Evolutionary conservation across 2,329 filamentous ascomycete species (phyloP).

Genomic region (Fusarium haematococcum): DNA sequence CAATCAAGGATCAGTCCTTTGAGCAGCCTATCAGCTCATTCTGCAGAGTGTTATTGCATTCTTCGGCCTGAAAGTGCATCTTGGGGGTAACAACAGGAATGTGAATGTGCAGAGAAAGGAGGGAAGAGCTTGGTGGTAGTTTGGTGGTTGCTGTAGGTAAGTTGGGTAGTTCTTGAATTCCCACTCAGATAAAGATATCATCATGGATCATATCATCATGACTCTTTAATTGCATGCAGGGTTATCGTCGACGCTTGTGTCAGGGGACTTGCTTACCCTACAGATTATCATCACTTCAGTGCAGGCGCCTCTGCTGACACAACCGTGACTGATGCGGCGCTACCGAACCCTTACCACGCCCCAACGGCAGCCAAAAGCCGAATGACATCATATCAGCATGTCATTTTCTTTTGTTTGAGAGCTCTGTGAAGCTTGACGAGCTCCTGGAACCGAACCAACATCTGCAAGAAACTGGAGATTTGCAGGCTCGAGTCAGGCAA

Average conservation of each 20-base stretch:
- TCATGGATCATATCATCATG: conserved; percentile 16
- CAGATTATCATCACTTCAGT: background rate
- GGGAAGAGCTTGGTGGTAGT: background rate
- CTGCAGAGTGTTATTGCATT: background rate
- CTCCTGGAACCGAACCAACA: background rate
- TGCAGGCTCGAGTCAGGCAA: background rate
- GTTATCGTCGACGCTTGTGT: conserved; percentile 6
- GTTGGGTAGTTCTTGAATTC: background rate
- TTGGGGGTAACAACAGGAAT: background rate
- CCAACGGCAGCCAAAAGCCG: conserved; percentile 11
- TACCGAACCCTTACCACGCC: conserved; percentile 9
- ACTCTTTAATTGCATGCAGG: conserved; percentile 41
- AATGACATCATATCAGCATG: conserved; percentile 31
- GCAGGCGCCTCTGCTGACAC: conserved; percentile 17
- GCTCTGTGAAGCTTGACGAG: background rate
- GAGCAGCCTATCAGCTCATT: background rate
- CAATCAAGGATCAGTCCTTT: background rate
- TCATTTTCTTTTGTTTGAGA: conserved; percentile 3
- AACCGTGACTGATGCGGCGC: conserved; percentile 26
- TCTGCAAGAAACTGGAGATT: background rate
- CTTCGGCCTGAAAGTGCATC: background rate
- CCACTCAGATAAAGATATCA: background rate
- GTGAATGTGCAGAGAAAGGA: background rate
- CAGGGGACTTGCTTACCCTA: conserved; percentile 30
- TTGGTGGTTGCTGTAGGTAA: background rate